These are phyloP conservation scores for Crucibulum laeve DNA, from an alignment of 768 basidiomycete genomes.

Conservation along the genomic window DNA sequence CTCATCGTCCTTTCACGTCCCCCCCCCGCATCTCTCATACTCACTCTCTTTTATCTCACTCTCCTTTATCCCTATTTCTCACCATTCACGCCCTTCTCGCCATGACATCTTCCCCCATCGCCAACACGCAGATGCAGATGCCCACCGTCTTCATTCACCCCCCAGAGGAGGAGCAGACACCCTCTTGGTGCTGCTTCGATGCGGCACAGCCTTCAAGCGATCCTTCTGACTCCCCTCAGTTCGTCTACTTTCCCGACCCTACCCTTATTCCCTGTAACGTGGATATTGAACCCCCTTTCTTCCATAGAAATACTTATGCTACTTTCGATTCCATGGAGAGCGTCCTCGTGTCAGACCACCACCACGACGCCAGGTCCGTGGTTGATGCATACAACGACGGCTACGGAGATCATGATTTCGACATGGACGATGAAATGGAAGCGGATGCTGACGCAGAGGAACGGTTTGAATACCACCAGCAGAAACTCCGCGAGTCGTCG, in stretches of 20 bases:
- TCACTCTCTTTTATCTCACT: background rate
- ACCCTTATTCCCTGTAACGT: conserved; percentile 16
- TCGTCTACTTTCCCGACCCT: conserved; percentile 28
- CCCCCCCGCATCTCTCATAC: background rate
- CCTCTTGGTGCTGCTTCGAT: conserved; percentile 55
- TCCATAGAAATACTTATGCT: too few species aligned
- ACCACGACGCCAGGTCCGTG: background rate
- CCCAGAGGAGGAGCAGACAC: conserved; percentile 53
- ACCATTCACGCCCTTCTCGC: background rate
- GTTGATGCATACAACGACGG: background rate
- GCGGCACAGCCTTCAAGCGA: conserved; percentile 26
- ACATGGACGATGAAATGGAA: conserved; percentile 12
- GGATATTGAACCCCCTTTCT: too few species aligned
- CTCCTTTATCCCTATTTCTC: background rate
- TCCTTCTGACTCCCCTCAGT: conserved; percentile 13
- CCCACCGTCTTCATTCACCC: conserved; percentile 55
- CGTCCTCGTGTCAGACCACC: too few species aligned
- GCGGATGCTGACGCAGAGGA: conserved; percentile 15
- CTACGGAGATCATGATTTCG: background rate
- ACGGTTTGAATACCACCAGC: conserved; percentile 11
- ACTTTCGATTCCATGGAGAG: too few species aligned
- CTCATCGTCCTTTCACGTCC: background rate
- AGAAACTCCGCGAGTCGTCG: conserved; percentile 9
- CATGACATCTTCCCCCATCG: background rate
- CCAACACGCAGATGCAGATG: conserved; percentile 26